Evolutionary conservation across 257 asterid genomes (phyloP), one percentile per base, ranked within the genome.

Genomic region (Capsicum pubescens): DNA sequence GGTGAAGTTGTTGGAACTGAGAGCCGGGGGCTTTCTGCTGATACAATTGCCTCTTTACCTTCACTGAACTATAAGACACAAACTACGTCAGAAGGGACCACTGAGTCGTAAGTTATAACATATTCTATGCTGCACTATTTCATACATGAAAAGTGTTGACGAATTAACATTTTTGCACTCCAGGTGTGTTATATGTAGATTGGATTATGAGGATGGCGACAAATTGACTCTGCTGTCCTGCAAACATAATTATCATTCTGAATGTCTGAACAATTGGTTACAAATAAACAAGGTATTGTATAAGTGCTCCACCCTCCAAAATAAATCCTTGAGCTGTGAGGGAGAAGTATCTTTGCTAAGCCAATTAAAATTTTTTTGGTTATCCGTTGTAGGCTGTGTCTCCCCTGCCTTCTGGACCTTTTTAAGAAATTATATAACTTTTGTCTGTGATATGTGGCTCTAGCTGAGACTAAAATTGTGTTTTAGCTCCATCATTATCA

Each of bases 1-100:
- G 98, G 98, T 35, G 99, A 96, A 82, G 95, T 96, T 39, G 95
- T 96, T 82, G 99, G 99, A 89, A 94, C 98, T 70, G 93, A 94
- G 90, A 94, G 97, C 87, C 91, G 98, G 90, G 98, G 99, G 46
- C 98, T 96, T 90, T 89, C 99, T 89, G 92, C 92, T 48, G 95
- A 92, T 83, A 88, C 92, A 54, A 92, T 96, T 86, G 93, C 98
- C 83, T 91, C 98, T 76, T 87, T 96, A 90, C 95, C 98, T 70
- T 91, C 97, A 76, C 77, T 87, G 52, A 92, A 87, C 80, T 96
- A 91, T 82, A 92, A 90, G 86, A 90, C 97, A 68, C 91, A 90
- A 87, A 89, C 84, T 87, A 77, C 46, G 9, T 89, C 89, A 85
- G 94, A 90, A 52, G 93, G 95, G 63, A 90, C 74, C 89, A 88